Conservation (phyloP, 2,329 filamentous ascomycete species). For the Hypocrella siamensis region DNA sequence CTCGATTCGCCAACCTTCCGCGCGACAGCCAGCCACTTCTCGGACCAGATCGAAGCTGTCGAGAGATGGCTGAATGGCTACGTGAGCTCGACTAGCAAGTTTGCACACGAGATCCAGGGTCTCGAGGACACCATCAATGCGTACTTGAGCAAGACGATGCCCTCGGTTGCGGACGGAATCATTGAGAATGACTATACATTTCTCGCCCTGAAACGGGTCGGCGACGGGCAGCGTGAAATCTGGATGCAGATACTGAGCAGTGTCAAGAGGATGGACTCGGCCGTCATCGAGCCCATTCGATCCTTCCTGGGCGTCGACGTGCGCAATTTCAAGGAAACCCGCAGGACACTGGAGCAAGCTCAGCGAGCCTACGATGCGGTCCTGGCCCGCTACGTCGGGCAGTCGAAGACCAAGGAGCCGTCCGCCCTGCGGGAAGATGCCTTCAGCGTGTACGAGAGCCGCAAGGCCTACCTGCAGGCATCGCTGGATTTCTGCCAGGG, state of each 20-base stretch:
- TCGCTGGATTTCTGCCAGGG: slow-evolving; percentile 87
- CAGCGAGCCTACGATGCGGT: slow-evolving; percentile 77
- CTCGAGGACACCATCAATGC: slow-evolving; percentile 68
- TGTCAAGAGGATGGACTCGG: slow-evolving; percentile 61
- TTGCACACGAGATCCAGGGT: slow-evolving; percentile 46
- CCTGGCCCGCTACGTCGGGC: slow-evolving; percentile 64
- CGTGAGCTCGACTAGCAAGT: slow-evolving; percentile 34
- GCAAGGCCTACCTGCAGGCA: slow-evolving; percentile 78
- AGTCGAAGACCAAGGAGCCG: slow-evolving; percentile 87
- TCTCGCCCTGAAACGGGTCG: slow-evolving; percentile 68
- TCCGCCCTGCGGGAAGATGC: slow-evolving; percentile 87
- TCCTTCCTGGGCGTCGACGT: slow-evolving; percentile 66
- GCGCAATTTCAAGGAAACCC: slow-evolving; percentile 71
- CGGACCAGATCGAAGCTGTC: slow-evolving; percentile 78
- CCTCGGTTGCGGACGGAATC: slow-evolving; percentile 64
- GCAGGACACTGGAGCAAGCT: slow-evolving; percentile 57
- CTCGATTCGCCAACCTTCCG: slow-evolving; percentile 95
- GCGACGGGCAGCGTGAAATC: slow-evolving; percentile 75
- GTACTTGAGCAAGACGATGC: slow-evolving; percentile 63
- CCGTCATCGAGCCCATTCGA: slow-evolving; percentile 69
- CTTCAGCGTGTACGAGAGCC: slow-evolving; percentile 84
- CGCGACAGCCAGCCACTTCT: slow-evolving; percentile 70
- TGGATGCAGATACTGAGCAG: slow-evolving; percentile 63
- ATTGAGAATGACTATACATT: slow-evolving; percentile 93
- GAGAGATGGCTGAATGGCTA: slow-evolving; percentile 77